phyloP scores from a whole-genome alignment of 176 grass and related monocot species.

The Paspalum notatum region DNA sequence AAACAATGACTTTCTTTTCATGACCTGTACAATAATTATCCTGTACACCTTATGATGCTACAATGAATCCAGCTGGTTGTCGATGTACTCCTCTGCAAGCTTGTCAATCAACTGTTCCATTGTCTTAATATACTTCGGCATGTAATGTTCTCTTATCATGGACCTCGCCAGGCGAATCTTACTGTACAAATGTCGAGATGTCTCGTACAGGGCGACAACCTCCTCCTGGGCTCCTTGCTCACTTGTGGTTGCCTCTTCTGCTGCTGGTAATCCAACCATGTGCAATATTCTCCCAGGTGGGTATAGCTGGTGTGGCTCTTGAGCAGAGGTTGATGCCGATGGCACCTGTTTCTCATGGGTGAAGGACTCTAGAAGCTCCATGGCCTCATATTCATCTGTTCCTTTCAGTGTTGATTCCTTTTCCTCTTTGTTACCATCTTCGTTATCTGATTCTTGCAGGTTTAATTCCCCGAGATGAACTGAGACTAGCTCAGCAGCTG shows the following conservation, averaged over 20 bases:
- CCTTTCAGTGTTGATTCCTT: neutral
- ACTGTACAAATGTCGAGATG: slow-evolving; percentile 75
- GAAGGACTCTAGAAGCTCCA: slow-evolving; percentile 37
- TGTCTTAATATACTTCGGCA: slow-evolving; percentile 83
- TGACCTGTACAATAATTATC: slow-evolving; percentile 49
- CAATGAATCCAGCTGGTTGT: slow-evolving; percentile 23
- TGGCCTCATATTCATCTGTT: neutral
- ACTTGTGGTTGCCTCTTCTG: slow-evolving; percentile 40
- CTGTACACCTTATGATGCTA: slow-evolving; percentile 48
- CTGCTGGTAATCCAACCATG: slow-evolving; percentile 69
- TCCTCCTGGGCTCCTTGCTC: slow-evolving; percentile 49
- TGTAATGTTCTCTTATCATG: slow-evolving; percentile 95
- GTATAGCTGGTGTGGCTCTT: slow-evolving; percentile 62
- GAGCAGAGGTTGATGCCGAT: slow-evolving; percentile 21
- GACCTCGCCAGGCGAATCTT: slow-evolving; percentile 78
- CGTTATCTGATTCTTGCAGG: slow-evolving; percentile 38
- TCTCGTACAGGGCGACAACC: slow-evolving; percentile 69
- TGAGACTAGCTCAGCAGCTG: slow-evolving; percentile 10
- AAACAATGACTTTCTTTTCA: slow-evolving; percentile 39
- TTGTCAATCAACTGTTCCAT: slow-evolving; percentile 78
- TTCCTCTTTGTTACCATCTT: slow-evolving; percentile 25
- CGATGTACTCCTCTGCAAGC: slow-evolving; percentile 43
- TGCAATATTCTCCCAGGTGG: slow-evolving; percentile 93
- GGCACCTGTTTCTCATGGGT: slow-evolving; percentile 13
- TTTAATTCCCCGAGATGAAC: slow-evolving; percentile 32